Evolutionary conservation across 1,284 basidiomycete species (phyloP).

Genomic region (Singerocomus inundabilis): DNA sequence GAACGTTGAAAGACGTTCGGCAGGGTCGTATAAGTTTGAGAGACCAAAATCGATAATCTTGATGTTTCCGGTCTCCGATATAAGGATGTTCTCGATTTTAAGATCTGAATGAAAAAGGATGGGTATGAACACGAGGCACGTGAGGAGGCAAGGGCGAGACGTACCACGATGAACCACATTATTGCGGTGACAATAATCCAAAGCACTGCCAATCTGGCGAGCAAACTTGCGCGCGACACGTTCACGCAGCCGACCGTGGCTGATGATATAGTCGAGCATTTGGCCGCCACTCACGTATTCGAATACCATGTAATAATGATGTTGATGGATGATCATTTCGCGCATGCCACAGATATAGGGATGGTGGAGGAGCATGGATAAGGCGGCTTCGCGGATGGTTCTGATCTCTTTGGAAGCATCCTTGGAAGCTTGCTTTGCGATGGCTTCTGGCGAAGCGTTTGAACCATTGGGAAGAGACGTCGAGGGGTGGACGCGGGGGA

Average conservation of each 20-base stretch:
- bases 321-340: conserved; percentile 93
- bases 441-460: conserved; percentile 51
- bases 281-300: conserved; percentile 99
- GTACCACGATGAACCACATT: conserved; percentile 91
- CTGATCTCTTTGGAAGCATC: conserved; percentile 96
- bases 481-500: conserved; percentile 75
- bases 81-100: conserved; percentile 99
- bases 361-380: conserved; percentile 93
- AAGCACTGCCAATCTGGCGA: conserved; percentile 91
- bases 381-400: conserved; percentile 91
- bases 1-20: conserved; percentile 85
- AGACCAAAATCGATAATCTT: conserved; percentile 99
- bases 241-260: conserved; percentile 94
- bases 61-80: conserved; percentile 97
- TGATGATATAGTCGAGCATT: conserved; percentile 99
- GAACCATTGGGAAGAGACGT: conserved; percentile 45
- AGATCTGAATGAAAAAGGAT: conserved; percentile 54
- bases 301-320: conserved; percentile 99
- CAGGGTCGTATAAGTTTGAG: conserved; percentile 91
- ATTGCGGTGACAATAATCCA: conserved; percentile 97
- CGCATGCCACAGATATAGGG: conserved; percentile 99
- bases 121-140: conserved; percentile 6
- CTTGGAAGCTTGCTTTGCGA: conserved; percentile 82
- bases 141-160: conserved; percentile 20
- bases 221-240: conserved; percentile 96